Conservation (phyloP, 2,329 filamentous ascomycete species). For the Penicillium expansum region DNA sequence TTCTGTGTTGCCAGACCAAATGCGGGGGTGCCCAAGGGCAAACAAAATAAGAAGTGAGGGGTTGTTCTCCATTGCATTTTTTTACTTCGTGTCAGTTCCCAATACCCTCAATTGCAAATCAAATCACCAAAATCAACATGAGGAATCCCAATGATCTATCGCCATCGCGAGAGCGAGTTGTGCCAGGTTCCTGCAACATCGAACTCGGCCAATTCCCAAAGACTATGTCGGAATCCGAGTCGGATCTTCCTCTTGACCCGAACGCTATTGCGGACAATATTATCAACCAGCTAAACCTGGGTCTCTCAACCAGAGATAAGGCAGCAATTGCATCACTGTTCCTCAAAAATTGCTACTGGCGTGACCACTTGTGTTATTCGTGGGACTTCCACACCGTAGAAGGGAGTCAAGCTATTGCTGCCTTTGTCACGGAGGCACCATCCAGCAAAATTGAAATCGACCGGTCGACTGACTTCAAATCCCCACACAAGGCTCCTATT, state of each 20-base stretch:
- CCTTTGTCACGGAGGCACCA: slow-evolving; percentile 37
- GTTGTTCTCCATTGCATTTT: neutral
- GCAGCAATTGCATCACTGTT: slow-evolving; percentile 46
- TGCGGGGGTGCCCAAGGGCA: neutral
- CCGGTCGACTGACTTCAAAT: slow-evolving; percentile 43
- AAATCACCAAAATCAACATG: neutral
- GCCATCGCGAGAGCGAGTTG: slow-evolving; percentile 44
- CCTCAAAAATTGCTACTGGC: slow-evolving; percentile 54
- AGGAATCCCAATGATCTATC: neutral
- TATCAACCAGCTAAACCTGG: slow-evolving; percentile 41
- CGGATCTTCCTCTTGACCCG: slow-evolving; percentile 36
- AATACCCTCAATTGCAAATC: neutral
- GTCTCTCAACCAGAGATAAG: slow-evolving; percentile 36
- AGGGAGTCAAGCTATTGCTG: slow-evolving; percentile 42
- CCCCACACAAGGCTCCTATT: slow-evolving; percentile 48
- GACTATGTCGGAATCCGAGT: slow-evolving; percentile 32
- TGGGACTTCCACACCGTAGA: slow-evolving; percentile 58
- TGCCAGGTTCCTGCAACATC: slow-evolving; percentile 57
- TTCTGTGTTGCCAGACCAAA: neutral
- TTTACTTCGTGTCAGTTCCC: neutral
- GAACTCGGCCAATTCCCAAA: slow-evolving; percentile 45
- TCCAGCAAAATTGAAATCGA: slow-evolving; percentile 50
- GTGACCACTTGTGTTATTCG: slow-evolving; percentile 57
- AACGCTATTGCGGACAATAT: slow-evolving; percentile 37
- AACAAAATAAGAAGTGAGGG: neutral